Percentiles rank a stretch among this genome's conserved stretches.
phyloP scores from a whole-genome alignment of 768 basidiomycete species.

The Tylopilus balloui region DNA sequence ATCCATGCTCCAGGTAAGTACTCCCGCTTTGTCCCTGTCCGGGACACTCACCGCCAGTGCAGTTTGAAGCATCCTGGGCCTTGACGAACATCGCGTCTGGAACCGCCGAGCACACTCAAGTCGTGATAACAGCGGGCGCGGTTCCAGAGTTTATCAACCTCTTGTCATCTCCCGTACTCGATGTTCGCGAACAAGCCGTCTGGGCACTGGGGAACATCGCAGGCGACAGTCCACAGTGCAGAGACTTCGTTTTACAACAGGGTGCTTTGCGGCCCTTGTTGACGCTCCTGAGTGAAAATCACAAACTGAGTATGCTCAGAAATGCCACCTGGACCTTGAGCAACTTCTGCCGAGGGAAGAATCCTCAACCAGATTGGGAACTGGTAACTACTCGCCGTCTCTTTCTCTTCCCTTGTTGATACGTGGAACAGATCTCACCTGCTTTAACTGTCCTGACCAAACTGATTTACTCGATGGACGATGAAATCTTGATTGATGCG shows the following conservation, averaged over 20 bases:
- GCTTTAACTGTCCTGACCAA: slow-evolving; percentile 96
- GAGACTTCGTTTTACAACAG: slow-evolving; percentile 92
- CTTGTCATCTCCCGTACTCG: slow-evolving; percentile 87
- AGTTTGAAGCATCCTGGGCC: slow-evolving; percentile 99
- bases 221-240: slow-evolving; percentile 95
- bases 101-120: slow-evolving; percentile 96
- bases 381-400: slow-evolving; percentile 51
- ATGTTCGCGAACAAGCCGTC: slow-evolving; percentile 98
- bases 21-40: slow-evolving; percentile 8
- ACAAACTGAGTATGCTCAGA: slow-evolving; percentile 97
- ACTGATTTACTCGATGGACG: slow-evolving; percentile 97
- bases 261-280: slow-evolving; percentile 92
- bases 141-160: slow-evolving; percentile 98
- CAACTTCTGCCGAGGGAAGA: slow-evolving; percentile 98
- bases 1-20: slow-evolving; percentile 76
- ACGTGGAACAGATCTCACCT: slow-evolving; percentile 77
- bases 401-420: slow-evolving; percentile 13
- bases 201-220: slow-evolving; percentile 99
- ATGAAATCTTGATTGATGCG: slow-evolving; percentile 98
- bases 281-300: slow-evolving; percentile 86
- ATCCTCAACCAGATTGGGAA: slow-evolving; percentile 97
- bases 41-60: slow-evolving; percentile 4
- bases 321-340: slow-evolving; percentile 99
- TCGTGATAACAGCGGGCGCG: slow-evolving; percentile 90
- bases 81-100: slow-evolving; percentile 98